These are phyloP conservation scores for Pythium apleroticum DNA, from an alignment of 352 stramenopile genomes.

Conservation along the genomic window DNA sequence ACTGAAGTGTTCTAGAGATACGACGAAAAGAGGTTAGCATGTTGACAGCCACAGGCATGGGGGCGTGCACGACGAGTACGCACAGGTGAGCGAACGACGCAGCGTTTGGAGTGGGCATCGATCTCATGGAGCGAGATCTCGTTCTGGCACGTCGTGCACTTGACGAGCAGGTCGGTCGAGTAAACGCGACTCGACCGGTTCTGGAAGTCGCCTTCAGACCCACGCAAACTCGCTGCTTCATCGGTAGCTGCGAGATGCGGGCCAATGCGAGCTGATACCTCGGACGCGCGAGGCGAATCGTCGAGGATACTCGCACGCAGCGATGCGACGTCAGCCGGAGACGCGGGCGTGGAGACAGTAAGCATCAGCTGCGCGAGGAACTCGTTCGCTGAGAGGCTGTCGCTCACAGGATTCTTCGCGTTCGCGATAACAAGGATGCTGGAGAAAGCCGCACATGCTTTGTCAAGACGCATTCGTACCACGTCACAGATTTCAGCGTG, in stretches of 20 bases:
- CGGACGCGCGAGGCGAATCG: neutral
- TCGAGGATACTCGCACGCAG: constrained; percentile 2
- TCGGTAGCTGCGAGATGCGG: neutral
- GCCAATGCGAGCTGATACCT: neutral
- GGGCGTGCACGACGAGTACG: constrained; percentile 3
- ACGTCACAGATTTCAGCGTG: neutral
- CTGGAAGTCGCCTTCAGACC: neutral
- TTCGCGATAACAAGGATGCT: constrained; percentile 28
- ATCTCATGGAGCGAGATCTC: constrained; percentile 48
- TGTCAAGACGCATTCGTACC: neutral
- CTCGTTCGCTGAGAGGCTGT: constrained; percentile 48
- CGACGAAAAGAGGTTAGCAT: no score
- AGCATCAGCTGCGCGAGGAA: constrained; percentile 34
- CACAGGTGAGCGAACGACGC: constrained; percentile 46
- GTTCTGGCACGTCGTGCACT: constrained; percentile 70
- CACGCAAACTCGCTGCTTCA: neutral
- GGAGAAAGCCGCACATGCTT: neutral
- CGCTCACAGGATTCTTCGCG: constrained; percentile 1
- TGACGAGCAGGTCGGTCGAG: constrained; percentile 36
- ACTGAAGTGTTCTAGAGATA: neutral
- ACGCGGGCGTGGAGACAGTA: constrained; percentile 2
- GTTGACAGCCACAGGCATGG: neutral
- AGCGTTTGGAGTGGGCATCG: constrained; percentile 62
- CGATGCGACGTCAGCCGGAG: constrained; percentile 5
- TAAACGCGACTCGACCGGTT: constrained; percentile 6